phyloP scores from a whole-genome alignment of 805 yeast species.

The Ogataea trehalophila region DNA sequence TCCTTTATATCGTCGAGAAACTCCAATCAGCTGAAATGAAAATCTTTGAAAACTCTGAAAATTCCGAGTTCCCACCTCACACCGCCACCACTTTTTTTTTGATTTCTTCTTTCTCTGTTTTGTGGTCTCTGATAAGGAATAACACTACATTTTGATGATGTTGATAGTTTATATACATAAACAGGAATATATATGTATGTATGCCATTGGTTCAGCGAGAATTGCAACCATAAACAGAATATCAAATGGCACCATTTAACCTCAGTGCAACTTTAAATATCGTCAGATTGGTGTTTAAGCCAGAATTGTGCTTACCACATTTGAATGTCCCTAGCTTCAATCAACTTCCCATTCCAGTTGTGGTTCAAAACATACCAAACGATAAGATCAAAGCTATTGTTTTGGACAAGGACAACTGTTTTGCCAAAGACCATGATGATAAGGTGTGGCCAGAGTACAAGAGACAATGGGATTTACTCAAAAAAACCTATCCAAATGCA shows the following conservation, averaged over 20 bases:
- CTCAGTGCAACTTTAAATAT: slow-evolving; percentile 74
- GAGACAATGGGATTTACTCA: slow-evolving; percentile 51
- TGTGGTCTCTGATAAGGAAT: too few relatives aligned
- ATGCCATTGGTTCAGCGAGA: too few relatives aligned
- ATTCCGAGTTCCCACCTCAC: too few relatives aligned
- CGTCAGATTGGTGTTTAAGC: slow-evolving; percentile 52
- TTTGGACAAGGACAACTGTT: slow-evolving; percentile 92
- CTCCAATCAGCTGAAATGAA: too few relatives aligned
- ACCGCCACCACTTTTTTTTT: too few relatives aligned
- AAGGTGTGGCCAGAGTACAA: slow-evolving; percentile 73
- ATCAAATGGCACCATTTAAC: slow-evolving; percentile 32
- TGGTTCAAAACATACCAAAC: slow-evolving; percentile 15
- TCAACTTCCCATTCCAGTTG: slow-evolving; percentile 25
- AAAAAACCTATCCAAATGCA: slow-evolving; percentile 55
- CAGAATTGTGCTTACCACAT: slow-evolving; percentile 69
- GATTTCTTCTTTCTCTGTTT: too few relatives aligned
- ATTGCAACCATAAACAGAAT: background rate
- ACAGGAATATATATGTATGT: too few relatives aligned
- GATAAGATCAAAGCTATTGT: slow-evolving; percentile 67
- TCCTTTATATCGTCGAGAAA: too few relatives aligned
- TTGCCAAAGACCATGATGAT: slow-evolving; percentile 78
- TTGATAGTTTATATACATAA: too few relatives aligned
- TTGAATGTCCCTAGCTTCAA: slow-evolving; percentile 48
- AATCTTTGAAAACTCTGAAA: too few relatives aligned
- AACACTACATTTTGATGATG: too few relatives aligned